These are phyloP conservation scores for Sphaceloma murrayae DNA, from an alignment of 2,329 filamentous ascomycete genomes.

Conservation along the genomic window DNA sequence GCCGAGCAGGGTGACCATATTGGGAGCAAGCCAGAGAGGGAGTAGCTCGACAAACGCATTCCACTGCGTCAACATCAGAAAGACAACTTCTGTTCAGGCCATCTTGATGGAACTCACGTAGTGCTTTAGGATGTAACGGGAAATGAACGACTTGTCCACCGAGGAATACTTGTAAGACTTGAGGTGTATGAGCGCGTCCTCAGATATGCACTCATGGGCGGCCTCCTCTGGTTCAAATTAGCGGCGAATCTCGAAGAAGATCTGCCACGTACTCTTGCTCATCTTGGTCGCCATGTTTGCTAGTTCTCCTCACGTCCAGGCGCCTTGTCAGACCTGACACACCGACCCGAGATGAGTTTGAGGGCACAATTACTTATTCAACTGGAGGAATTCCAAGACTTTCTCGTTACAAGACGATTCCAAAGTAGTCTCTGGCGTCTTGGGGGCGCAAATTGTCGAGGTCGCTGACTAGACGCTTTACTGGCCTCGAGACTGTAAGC, in stretches of 20 bases:
- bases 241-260: background rate
- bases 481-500: too few species aligned
- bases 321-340: too few species aligned
- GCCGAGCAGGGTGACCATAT: slow-evolving; percentile 91
- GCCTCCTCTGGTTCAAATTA: slow-evolving; percentile 41
- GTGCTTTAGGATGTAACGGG: slow-evolving; percentile 84
- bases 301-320: too few species aligned
- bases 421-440: too few species aligned
- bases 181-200: slow-evolving; percentile 82
- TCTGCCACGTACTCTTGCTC: slow-evolving; percentile 13
- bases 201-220: slow-evolving; percentile 65
- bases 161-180: slow-evolving; percentile 96
- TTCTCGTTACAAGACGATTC: too few species aligned
- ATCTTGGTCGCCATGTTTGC: slow-evolving; percentile 10
- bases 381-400: too few species aligned
- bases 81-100: too few species aligned
- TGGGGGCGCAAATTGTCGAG: too few species aligned
- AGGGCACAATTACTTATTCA: too few species aligned
- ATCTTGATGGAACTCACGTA: slow-evolving; percentile 57
- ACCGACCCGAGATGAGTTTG: too few species aligned
- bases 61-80: slow-evolving; percentile 73
- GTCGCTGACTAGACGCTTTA: too few species aligned
- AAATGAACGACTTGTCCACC: slow-evolving; percentile 91
- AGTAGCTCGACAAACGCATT: slow-evolving; percentile 88
- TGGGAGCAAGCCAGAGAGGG: slow-evolving; percentile 92